Conservation (phyloP, 768 basidiomycete genomes). For the Pleurotus ostreatus region DNA sequence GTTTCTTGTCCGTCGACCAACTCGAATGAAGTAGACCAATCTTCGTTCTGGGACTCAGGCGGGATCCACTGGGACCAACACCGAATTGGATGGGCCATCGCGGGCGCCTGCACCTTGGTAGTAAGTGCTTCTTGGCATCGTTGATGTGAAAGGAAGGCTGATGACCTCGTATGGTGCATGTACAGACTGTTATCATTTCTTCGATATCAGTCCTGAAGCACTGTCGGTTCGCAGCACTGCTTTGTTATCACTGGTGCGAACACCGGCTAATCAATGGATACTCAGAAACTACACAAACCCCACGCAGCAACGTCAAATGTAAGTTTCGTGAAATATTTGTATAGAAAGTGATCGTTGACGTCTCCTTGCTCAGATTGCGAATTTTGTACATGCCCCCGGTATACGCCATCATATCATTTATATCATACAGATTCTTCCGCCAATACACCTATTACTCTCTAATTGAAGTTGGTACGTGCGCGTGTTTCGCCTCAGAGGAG, state of each 20-base stretch:
- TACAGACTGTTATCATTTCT: slow-evolving; percentile 61
- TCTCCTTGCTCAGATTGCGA: slow-evolving; percentile 45
- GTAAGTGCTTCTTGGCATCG: slow-evolving; percentile 29
- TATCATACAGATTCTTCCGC: slow-evolving; percentile 82
- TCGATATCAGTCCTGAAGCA: slow-evolving; percentile 52
- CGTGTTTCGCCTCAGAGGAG: neutral
- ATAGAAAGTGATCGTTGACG: too few species aligned
- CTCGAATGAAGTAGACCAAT: slow-evolving; percentile 44
- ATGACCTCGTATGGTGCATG: neutral
- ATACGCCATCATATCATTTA: slow-evolving; percentile 80
- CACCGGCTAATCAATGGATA: neutral
- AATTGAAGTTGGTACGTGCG: slow-evolving; percentile 34
- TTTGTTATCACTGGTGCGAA: neutral
- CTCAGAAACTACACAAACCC: slow-evolving; percentile 68
- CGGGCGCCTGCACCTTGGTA: slow-evolving; percentile 47
- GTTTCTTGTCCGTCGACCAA: slow-evolving; percentile 52
- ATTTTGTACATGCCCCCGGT: slow-evolving; percentile 83
- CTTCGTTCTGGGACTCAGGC: slow-evolving; percentile 47
- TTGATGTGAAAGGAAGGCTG: too few species aligned
- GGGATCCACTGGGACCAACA: slow-evolving; percentile 49
- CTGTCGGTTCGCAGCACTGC: slow-evolving; percentile 46
- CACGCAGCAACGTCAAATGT: slow-evolving; percentile 80
- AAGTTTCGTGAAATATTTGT: slow-evolving; percentile 16
- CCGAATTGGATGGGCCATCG: slow-evolving; percentile 60
- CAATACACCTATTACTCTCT: slow-evolving; percentile 57